Conservation (phyloP, 768 basidiomycete species). For the Hirschioporus abietinus region DNA sequence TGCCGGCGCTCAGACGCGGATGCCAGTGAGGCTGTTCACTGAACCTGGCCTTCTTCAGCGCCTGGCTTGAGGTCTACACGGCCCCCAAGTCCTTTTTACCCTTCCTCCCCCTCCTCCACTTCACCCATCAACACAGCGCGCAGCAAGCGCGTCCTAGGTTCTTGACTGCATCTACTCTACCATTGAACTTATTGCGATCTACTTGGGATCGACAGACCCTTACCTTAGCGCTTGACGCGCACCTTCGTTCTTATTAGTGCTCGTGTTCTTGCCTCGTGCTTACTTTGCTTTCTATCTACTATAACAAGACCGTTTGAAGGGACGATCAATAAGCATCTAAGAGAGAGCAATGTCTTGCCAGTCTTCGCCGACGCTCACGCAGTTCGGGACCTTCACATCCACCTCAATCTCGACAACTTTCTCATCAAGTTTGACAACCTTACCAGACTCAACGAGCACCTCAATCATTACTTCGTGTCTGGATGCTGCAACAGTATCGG, state of each 20-base stretch:
- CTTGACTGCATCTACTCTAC: background rate
- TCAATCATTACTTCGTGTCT: constrained; percentile 27
- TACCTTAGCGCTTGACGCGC: background rate
- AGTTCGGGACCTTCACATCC: constrained; percentile 32
- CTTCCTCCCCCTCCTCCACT: background rate
- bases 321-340: background rate
- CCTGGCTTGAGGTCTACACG: background rate
- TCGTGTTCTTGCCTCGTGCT: background rate
- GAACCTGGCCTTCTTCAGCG: background rate
- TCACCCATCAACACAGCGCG: background rate
- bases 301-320: background rate
- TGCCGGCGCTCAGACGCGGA: no score
- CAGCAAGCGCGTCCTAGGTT: background rate
- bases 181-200: background rate
- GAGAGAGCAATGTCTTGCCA: constrained; percentile 33
- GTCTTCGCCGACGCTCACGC: constrained; percentile 38
- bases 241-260: background rate
- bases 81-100: background rate
- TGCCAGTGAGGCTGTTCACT: background rate
- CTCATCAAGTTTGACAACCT: constrained; percentile 28
- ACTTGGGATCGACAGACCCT: background rate
- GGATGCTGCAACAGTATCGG: constrained; percentile 20
- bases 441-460: constrained; percentile 29
- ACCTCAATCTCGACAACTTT: constrained; percentile 31
- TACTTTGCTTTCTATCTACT: background rate